Evolutionary conservation across 257 asterid genomes (phyloP).

Genomic region (Lavandula angustifolia): DNA sequence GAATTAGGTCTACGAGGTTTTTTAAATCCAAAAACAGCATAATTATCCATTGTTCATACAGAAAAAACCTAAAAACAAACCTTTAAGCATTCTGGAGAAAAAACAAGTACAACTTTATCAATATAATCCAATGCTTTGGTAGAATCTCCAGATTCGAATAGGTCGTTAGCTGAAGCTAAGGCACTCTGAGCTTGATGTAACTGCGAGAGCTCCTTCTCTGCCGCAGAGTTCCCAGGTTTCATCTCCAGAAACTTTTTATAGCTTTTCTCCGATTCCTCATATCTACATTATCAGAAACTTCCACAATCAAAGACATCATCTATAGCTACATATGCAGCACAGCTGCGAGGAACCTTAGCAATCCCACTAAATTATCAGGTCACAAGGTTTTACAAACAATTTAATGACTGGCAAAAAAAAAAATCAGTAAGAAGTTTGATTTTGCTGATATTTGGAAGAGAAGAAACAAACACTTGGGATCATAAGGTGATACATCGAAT

Average conservation of each 20-base stretch:
- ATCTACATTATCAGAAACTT: slow-evolving; percentile 72
- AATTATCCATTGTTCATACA: slow-evolving; percentile 1
- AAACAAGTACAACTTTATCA: slow-evolving; percentile 82
- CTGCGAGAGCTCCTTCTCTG: slow-evolving; percentile 89
- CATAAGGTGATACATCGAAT: neutral
- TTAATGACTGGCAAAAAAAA: neutral
- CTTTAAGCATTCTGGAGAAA: slow-evolving; percentile 90
- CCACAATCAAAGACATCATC: slow-evolving; percentile 13
- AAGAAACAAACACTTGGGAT: neutral
- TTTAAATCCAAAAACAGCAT: neutral
- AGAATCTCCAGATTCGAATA: slow-evolving; percentile 68
- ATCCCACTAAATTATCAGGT: slow-evolving; percentile 1
- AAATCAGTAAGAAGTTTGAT: neutral
- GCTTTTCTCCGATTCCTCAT: slow-evolving; percentile 77
- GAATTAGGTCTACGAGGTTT: neutral
- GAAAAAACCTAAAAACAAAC: slow-evolving; percentile 36
- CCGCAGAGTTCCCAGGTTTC: slow-evolving; percentile 73
- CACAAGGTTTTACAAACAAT: no score
- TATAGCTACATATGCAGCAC: neutral
- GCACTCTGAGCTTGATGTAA: slow-evolving; percentile 73
- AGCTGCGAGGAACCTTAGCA: neutral
- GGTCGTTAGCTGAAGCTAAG: slow-evolving; percentile 61
- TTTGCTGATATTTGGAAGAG: neutral
- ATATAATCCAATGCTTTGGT: slow-evolving; percentile 68
- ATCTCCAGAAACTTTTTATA: slow-evolving; percentile 75